These are phyloP conservation scores for Fusarium sp. DNA, from an alignment of 2,329 filamentous ascomycete species.

Conservation along the genomic window DNA sequence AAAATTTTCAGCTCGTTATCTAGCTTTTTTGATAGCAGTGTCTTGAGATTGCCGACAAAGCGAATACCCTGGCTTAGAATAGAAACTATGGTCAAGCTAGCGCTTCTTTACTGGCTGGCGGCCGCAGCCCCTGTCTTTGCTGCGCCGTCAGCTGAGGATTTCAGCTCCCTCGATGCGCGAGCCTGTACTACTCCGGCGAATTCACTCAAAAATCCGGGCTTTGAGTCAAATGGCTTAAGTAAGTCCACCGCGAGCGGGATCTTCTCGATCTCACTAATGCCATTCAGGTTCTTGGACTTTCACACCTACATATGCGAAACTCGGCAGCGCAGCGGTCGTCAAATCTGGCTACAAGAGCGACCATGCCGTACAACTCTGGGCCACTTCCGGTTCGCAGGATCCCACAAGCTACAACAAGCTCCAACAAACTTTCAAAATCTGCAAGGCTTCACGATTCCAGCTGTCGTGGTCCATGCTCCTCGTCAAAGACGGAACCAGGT, in stretches of 20 bases:
- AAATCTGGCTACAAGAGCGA: constrained; percentile 1
- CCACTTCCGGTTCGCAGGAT: background rate
- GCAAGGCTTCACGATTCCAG: constrained; percentile 1
- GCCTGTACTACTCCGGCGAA: constrained; percentile 9
- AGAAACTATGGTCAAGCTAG: background rate
- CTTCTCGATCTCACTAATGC: background rate
- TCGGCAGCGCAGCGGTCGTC: background rate
- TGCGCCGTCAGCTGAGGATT: fast-evolving
- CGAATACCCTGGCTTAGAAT: fast-evolving
- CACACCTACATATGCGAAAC: background rate
- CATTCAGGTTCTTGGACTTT: background rate
- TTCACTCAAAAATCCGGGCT: constrained; percentile 9
- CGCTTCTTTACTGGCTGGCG: background rate
- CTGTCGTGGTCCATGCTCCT: constrained; percentile 16
- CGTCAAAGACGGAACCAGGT: background rate
- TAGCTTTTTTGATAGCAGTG: fast-evolving
- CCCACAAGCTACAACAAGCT: constrained; percentile 10
- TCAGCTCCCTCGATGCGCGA: background rate
- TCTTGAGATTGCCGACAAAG: fast-evolving
- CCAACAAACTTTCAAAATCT: constrained; percentile 12
- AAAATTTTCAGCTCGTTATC: fast-evolving
- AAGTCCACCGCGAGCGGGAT: background rate
- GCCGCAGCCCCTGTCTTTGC: background rate
- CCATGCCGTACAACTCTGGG: background rate
- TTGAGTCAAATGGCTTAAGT: background rate